Percentiles rank a stretch among this genome's conserved stretches.
phyloP scores from a whole-genome alignment of 164 flowering plant genomes.

The Paratinospora sagittata region DNA sequence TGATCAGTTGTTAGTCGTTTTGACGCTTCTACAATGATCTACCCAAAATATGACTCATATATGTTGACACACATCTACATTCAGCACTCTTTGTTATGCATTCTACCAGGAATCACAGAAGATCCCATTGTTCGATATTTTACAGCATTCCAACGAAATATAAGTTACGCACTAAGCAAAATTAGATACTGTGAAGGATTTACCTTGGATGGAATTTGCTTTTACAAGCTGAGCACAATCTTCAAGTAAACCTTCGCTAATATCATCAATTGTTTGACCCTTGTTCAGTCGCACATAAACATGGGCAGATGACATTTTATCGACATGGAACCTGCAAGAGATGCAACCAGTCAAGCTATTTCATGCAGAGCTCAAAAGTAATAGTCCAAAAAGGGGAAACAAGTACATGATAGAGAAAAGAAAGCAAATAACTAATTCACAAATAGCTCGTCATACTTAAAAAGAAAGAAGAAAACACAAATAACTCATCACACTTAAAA shows the following conservation, averaged over 20 bases:
- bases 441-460: background rate
- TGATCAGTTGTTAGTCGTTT: no score
- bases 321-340: constrained; percentile 89
- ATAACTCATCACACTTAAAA: background rate
- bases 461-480: background rate
- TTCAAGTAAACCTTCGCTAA: constrained; percentile 86
- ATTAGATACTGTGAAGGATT: constrained; percentile 5
- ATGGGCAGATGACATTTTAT: constrained; percentile 99
- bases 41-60: background rate
- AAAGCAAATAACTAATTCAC: background rate
- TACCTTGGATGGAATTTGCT: constrained; percentile 98
- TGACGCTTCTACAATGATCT: background rate
- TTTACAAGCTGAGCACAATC: constrained; percentile 98
- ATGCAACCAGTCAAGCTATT: constrained; percentile 1
- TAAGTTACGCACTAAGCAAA: background rate
- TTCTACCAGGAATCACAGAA: background rate
- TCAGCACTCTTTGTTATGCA: background rate
- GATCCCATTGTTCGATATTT: background rate
- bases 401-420: background rate
- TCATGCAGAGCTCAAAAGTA: background rate
- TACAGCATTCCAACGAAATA: background rate
- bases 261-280: constrained; percentile 84
- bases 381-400: background rate
- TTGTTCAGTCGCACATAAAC: constrained; percentile 85
- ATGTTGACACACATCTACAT: background rate